Base-by-base conservation (phyloP, 2,329 filamentous ascomycete species). In the Botrytis byssoidea region DNA sequence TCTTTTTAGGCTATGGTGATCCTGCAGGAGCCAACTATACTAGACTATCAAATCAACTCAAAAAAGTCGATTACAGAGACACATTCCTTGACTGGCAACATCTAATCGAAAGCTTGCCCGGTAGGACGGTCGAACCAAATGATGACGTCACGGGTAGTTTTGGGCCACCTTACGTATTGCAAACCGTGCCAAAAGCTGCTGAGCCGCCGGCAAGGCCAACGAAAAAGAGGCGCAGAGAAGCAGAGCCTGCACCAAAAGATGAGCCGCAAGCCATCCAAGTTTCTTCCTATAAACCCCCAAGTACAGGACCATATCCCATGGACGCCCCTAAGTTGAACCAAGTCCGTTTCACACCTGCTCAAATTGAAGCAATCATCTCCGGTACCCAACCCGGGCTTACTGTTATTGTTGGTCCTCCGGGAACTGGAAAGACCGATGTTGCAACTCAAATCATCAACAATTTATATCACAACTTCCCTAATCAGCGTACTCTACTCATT, bases 381-480 rank as follows among this genome's bases (percentile, higher is more conserved):
- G 96, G 96, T 32, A 95, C 93, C 10, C 97, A 99, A 79, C 95
- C 96, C 51, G 96, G 97, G 32, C 86, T 99, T 70, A 98, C 95
- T 1, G 89, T 99, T 66, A 92, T 99, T 78, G 93, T 99, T 75
- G 96, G 96, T 1, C 96, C 96, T 71, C 96, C 96, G 12, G 96
- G 96, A 72, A 99, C 96, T 10, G 96, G 97, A 76, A 99, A 99
- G 85, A 99, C 96, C n/a, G 96, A 99, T 83, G 96, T 99, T 71
- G 95, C 94, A 66, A 98, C 95, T 7, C 96, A 99, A 82, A 97
- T 98, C 81, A 99, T 99, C 84, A 98, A 93, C 85, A 98, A 98
- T 82, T 92, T 99, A 78, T 99, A 99, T 81, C 95, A 98, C 85
- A 97, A 98, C 83, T 99, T 98, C 81, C 95, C 96, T 12, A 87